Conservation (phyloP, 768 basidiomycete genomes). For the Suillus cothurnatus region DNA sequence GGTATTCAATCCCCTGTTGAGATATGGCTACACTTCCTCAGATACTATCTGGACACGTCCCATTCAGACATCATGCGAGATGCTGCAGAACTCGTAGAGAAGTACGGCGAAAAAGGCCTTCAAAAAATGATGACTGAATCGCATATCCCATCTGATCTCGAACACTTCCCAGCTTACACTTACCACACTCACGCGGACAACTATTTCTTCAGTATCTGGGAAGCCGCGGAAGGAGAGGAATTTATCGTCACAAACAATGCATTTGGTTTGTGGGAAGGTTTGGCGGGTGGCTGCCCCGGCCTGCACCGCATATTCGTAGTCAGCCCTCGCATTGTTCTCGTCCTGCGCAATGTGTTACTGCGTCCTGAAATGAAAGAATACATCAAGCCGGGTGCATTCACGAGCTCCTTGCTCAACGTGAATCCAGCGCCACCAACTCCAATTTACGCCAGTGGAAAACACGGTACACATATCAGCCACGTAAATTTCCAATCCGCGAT, state of each 20-base stretch:
- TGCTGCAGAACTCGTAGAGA: conserved; percentile 7
- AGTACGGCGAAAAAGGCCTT: conserved; percentile 4
- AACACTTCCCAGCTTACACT: conserved; percentile 24
- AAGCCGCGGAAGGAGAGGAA: conserved; percentile 35
- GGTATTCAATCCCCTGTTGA: conserved; percentile 26
- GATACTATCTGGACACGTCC: conserved; percentile 36
- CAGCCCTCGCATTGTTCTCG: conserved; percentile 37
- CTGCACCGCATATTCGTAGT: conserved; percentile 36
- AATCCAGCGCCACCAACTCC: conserved; percentile 4
- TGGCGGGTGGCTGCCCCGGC: conserved; percentile 19
- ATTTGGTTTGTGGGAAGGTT: conserved; percentile 40
- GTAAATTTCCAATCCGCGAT: not conserved
- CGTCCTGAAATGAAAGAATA: conserved; percentile 4
- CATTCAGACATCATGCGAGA: conserved; percentile 21
- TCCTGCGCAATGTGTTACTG: conserved; percentile 28
- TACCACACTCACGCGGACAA: conserved; percentile 31
- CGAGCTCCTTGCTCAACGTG: conserved; percentile 9
- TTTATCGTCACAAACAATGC: conserved; percentile 36
- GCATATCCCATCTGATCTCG: conserved; percentile 11
- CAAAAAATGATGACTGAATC: not conserved
- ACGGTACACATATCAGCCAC: too few species aligned
- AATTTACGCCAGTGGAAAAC: not conserved
- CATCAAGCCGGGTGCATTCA: not conserved
- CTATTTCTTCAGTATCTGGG: conserved; percentile 39
- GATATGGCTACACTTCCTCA: conserved; percentile 34